A percentile compares a stretch with the other conserved stretches of the same genome.
Conservation (phyloP, 108 stramenopile species). For the Nitzschia sp. region DNA sequence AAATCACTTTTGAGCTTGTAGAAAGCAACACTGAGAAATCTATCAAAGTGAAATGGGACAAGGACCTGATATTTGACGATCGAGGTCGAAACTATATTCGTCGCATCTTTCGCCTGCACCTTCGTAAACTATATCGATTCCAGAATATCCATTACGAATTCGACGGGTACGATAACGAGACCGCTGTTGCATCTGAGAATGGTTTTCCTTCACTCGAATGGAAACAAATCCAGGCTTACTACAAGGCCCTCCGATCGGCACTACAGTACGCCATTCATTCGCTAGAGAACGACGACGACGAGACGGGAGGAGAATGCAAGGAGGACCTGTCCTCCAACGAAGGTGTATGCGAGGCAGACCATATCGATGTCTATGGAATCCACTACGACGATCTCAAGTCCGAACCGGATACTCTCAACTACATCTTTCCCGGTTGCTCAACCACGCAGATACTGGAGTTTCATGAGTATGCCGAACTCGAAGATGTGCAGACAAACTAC, state of each 20-base stretch:
- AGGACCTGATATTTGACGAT: conserved; percentile 46
- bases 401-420: conserved; percentile 30
- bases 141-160: conserved; percentile 6
- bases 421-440: conserved; percentile 10
- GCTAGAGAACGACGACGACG: neutral
- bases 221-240: conserved; percentile 12
- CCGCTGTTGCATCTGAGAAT: neutral
- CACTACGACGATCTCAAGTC: conserved; percentile 26
- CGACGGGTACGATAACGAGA: neutral
- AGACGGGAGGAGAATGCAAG: neutral
- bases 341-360: neutral
- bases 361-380: neutral
- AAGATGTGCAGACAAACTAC: conserved; percentile 28
- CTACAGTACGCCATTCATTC: conserved; percentile 12
- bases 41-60: conserved; percentile 53
- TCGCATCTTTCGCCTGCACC: conserved; percentile 17
- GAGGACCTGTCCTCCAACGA: conserved; percentile 7
- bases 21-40: neutral
- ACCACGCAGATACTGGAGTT: conserved; percentile 27
- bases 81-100: conserved; percentile 54
- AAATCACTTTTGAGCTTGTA: neutral
- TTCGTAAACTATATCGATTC: conserved; percentile 2
- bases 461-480: conserved; percentile 9
- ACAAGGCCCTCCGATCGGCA: conserved; percentile 12
- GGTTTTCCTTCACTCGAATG: conserved; percentile 23